These are phyloP conservation scores for Metschnikowia drakensbergensis DNA, from an alignment of 805 yeast species.

Conservation along the genomic window DNA sequence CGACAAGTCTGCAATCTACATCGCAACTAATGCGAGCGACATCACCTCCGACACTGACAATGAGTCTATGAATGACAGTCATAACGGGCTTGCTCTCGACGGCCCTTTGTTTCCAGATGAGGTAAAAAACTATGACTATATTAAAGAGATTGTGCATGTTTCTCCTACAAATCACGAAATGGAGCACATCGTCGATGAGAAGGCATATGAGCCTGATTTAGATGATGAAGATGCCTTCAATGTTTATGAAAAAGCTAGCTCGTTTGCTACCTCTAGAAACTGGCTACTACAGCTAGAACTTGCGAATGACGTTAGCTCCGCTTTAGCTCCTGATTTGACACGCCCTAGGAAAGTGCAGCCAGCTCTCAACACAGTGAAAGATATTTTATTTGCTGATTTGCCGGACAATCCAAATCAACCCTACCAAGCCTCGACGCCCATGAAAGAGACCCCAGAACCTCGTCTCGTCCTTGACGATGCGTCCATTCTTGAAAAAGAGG, in stretches of 20 bases:
- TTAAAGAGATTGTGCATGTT: slow-evolving; percentile 31
- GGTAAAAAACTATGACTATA: slow-evolving; percentile 27
- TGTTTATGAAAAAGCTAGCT: slow-evolving; percentile 38
- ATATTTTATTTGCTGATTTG: slow-evolving; percentile 45
- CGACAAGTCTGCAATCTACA: slow-evolving; percentile 20
- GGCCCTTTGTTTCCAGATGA: slow-evolving; percentile 13
- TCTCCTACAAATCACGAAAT: slow-evolving; percentile 29
- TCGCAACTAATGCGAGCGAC: slow-evolving; percentile 29
- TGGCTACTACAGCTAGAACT: slow-evolving; percentile 65
- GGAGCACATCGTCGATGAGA: slow-evolving; percentile 50
- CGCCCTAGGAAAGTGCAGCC: slow-evolving; percentile 14
- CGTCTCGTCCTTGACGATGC: slow-evolving; percentile 1
- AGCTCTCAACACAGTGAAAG: slow-evolving; percentile 40
- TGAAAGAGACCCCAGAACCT: slow-evolving; percentile 13
- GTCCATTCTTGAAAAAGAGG: slow-evolving; percentile 12
- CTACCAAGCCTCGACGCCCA: slow-evolving; percentile 24
- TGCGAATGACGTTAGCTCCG: slow-evolving; percentile 42
- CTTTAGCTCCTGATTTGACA: slow-evolving; percentile 31
- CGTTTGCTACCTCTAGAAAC: slow-evolving; percentile 49
- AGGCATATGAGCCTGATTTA: slow-evolving; percentile 68
- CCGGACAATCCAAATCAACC: slow-evolving; percentile 22
- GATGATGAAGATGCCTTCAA: slow-evolving; percentile 33
- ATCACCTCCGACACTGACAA: slow-evolving; percentile 29
- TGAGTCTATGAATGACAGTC: slow-evolving; percentile 12
- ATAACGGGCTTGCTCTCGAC: slow-evolving; percentile 13